Evolutionary conservation across 2,329 filamentous ascomycete species (phyloP).

Genomic region (Fusarium succisae): DNA sequence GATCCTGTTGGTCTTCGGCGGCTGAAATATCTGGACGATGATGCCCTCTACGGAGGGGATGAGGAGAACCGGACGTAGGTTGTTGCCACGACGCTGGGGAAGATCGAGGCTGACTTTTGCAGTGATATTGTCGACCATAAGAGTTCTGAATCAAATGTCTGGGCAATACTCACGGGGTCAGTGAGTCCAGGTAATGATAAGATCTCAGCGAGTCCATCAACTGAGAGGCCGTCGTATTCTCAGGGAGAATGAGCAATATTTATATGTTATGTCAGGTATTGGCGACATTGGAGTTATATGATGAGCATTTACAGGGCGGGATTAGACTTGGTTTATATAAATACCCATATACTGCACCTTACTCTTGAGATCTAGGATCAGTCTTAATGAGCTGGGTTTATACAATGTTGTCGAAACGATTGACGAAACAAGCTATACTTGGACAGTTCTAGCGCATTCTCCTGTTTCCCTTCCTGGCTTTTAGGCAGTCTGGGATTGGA

Average conservation of each 20-base stretch:
- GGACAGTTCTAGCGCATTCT: neutral
- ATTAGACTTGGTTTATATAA: neutral
- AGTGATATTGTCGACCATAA: slow-evolving; percentile 32
- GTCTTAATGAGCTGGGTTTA: no score
- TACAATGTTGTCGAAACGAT: neutral
- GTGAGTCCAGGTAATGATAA: neutral
- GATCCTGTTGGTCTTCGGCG: neutral
- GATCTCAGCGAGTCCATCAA: neutral
- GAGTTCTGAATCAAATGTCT: neutral
- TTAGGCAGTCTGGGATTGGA: slow-evolving; percentile 7
- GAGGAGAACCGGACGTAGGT: neutral
- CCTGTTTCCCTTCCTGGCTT: slow-evolving; percentile 10
- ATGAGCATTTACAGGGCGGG: neutral
- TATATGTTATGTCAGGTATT: neutral
- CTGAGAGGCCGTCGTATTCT: neutral
- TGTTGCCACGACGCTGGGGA: rapidly evolving
- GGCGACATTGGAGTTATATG: neutral
- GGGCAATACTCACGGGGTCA: slow-evolving; percentile 11
- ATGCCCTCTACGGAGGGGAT: neutral
- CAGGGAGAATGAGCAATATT: neutral
- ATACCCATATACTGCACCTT: neutral
- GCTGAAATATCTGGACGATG: slow-evolving; percentile 16
- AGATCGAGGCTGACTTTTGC: neutral
- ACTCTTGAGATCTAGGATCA: neutral
- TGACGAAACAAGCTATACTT: slow-evolving; percentile 3